Base-by-base conservation (phyloP, 352 stramenopile species). In the Globisporangium cystogenes region DNA sequence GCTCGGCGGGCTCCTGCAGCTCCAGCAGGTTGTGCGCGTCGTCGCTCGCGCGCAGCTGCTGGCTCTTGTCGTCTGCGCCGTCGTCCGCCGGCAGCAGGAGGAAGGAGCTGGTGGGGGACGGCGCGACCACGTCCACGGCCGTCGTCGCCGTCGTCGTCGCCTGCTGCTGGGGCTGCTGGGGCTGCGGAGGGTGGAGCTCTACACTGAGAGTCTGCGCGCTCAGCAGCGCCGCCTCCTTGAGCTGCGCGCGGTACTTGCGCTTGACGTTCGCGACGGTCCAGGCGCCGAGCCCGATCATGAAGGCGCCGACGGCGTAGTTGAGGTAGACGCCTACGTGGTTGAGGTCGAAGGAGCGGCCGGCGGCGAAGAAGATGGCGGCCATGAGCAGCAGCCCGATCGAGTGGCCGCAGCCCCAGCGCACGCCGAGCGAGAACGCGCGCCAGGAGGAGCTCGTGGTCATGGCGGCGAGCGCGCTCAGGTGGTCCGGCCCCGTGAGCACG, bases 391-490 rank as follows among this genome's bases (percentile, higher is more conserved):
- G 70, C 1, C 92, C 92, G 23, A 91, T 82, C 16, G 74, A 92
- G 67, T 98, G 90, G 29, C 92, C 90, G 31, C 90, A 77, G 18
- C 92, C 92, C 90, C 90, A 98, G 68, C 85, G 82, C 20, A 97
- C 68, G 14, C 89, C 89, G 3, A 97, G 71, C 16, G 72, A 65
- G 59, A 97, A 97, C 1, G 86, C 78, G 23, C 69, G 67, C 64
- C 71, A 90, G n/a, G 78, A 94, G 4, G 74, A 87, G 37, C 69
- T 82, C 7, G 83, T 81, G 23, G 76, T 87, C 55, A 97, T 81
- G 37, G 90, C 95, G 12, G 87, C 88, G 16, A 97, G 62, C 31
- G 89, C 90, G 49, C 76, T 90, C 27, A 98, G 70, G 60, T 98
- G 92, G 60, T 97, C 90, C 0, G 90, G 90, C 0, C 77, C 74